Conservation (phyloP, 192 early-diverging fungal genomes). For the Phlyctochytrium planicorne region DNA sequence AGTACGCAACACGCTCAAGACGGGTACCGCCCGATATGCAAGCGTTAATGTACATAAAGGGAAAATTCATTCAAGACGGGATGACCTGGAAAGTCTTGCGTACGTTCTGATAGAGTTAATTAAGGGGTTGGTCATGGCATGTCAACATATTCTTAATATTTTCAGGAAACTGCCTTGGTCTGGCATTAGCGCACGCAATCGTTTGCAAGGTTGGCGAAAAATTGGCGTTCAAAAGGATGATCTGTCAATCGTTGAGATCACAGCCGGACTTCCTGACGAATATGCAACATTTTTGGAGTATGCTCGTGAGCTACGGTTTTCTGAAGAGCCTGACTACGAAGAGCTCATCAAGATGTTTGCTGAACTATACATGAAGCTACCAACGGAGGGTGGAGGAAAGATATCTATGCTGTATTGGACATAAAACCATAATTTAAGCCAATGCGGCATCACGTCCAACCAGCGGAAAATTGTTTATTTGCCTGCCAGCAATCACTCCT, state of each 20-base stretch:
- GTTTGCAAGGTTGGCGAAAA: constrained; percentile 42
- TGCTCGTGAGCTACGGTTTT: constrained; percentile 35
- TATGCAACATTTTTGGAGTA: constrained; percentile 37
- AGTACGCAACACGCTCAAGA: constrained; percentile 27
- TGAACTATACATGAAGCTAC: background rate
- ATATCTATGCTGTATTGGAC: too few species aligned
- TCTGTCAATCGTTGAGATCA: constrained; percentile 22
- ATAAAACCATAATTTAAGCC: too few species aligned
- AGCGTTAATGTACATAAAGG: constrained; percentile 45
- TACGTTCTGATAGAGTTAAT: constrained; percentile 39
- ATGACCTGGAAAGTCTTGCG: constrained; percentile 43
- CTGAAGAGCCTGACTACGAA: constrained; percentile 41
- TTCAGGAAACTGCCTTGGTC: constrained; percentile 41
- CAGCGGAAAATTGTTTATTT: too few species aligned
- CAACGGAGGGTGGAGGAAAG: too few species aligned
- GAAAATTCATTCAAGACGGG: constrained; percentile 36
- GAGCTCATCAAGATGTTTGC: constrained; percentile 31
- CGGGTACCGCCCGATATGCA: constrained; percentile 51
- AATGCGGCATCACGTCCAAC: too few species aligned
- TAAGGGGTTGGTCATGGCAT: constrained; percentile 28
- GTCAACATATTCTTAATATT: constrained; percentile 12
- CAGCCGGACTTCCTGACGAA: constrained; percentile 31
- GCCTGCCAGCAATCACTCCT: too few species aligned
- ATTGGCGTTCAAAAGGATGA: constrained; percentile 37
- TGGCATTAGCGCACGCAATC: constrained; percentile 32